Conservation (phyloP, 202 grass and related monocot genomes). For the Brachypodium distachyon region DNA sequence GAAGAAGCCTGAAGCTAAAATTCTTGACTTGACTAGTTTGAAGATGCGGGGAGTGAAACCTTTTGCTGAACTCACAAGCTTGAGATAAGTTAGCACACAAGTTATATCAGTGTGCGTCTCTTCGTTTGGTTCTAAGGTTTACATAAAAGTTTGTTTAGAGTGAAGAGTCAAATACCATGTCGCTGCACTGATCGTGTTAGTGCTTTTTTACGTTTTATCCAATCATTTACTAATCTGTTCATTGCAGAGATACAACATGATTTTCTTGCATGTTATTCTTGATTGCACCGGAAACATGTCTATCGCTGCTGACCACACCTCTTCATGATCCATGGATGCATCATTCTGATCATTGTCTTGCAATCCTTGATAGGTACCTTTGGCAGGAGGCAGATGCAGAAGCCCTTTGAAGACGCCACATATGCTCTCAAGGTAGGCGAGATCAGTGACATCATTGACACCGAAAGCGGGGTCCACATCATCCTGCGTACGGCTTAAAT, state of each 20-base stretch:
- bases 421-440: slow-evolving; percentile 64
- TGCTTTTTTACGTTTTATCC: neutral
- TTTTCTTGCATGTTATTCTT: neutral
- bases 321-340: neutral
- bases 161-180: neutral
- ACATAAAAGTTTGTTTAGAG: neutral
- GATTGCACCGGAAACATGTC: neutral
- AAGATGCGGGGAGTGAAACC: neutral
- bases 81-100: neutral
- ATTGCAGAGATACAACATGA: neutral
- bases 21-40: neutral
- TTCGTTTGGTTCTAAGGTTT: neutral
- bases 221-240: neutral
- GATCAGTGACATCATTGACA: slow-evolving; percentile 74
- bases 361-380: slow-evolving; percentile 48
- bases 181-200: neutral
- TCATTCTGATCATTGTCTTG: neutral
- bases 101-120: neutral
- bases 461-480: slow-evolving; percentile 87
- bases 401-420: slow-evolving; percentile 82
- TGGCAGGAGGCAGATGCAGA: slow-evolving; percentile 89
- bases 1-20: neutral
- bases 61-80: neutral
- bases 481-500: slow-evolving; percentile 64
- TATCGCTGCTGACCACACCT: too few species aligned